These are phyloP conservation scores for Chlamydomonas incerta DNA, from an alignment of 139 green algal genomes.

Conservation along the genomic window DNA sequence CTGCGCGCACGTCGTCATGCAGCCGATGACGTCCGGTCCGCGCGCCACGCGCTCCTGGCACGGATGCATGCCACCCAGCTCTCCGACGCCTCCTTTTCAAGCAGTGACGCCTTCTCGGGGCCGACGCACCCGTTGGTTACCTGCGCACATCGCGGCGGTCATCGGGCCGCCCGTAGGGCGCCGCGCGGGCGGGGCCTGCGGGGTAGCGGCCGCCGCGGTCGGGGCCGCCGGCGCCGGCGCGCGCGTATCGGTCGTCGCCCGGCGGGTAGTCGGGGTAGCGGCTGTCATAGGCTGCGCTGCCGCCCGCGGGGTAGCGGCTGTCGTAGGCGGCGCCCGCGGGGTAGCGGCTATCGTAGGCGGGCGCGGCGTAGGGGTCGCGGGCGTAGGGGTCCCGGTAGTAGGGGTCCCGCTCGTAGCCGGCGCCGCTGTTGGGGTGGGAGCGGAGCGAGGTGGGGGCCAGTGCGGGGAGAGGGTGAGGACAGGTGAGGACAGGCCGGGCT, in stretches of 20 bases:
- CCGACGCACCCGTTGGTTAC: constrained; percentile 7
- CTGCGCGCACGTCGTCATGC: too few species aligned
- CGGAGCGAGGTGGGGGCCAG: too few species aligned
- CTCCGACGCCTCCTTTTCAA: too few species aligned
- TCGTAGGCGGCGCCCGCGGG: neutral
- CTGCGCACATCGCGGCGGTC: constrained; percentile 33
- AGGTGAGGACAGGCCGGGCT: neutral
- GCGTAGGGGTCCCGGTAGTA: constrained; percentile 47
- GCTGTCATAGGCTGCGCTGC: constrained; percentile 20
- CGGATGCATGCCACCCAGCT: too few species aligned
- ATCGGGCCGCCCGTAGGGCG: constrained; percentile 29
- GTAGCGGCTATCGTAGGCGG: neutral
- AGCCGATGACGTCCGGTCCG: too few species aligned
- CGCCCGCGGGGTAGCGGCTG: neutral
- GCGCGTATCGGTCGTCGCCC: constrained; percentile 4
- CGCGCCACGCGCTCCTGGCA: too few species aligned
- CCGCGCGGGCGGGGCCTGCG: neutral
- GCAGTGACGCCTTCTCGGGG: too few species aligned
- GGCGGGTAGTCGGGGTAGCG: constrained; percentile 37
- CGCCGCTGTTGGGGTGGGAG: neutral
- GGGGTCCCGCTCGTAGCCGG: constrained; percentile 38
- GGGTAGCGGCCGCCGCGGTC: constrained; percentile 35
- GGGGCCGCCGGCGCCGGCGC: constrained; percentile 15
- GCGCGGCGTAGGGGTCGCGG: constrained; percentile 27
- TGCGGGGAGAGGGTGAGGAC: neutral